Conservation (phyloP, 768 basidiomycete species). For the Lactifluus piperatus region DNA sequence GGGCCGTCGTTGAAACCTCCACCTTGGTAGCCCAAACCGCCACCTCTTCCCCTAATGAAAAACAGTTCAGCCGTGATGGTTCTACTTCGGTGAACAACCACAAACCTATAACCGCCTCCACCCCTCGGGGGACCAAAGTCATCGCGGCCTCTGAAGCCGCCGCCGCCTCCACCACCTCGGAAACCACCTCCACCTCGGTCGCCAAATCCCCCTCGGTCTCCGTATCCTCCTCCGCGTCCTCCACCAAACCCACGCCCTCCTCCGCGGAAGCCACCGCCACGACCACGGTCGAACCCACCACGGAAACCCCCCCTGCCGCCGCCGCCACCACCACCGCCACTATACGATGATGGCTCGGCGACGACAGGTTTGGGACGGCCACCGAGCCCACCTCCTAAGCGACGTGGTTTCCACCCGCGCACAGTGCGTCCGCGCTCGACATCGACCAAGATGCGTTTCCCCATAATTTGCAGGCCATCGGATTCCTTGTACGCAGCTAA, state of each 20-base stretch:
- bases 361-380: constrained; percentile 85
- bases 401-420: constrained; percentile 95
- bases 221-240: constrained; percentile 24
- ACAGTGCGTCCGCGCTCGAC: constrained; percentile 98
- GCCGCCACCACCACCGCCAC: constrained; percentile 27
- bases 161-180: constrained; percentile 23
- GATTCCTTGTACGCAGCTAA: constrained; percentile 96
- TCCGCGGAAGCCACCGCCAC: constrained; percentile 23
- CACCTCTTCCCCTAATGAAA: constrained; percentile 16
- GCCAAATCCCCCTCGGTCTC: constrained; percentile 26
- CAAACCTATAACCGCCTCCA: constrained; percentile 26
- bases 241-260: constrained; percentile 28
- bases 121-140: constrained; percentile 21
- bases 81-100: neutral
- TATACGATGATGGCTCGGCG: constrained; percentile 33
- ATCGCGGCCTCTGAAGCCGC: constrained; percentile 25
- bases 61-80: neutral
- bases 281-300: constrained; percentile 28
- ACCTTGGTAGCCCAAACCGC: constrained; percentile 21
- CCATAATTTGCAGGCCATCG: constrained; percentile 91
- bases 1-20: constrained; percentile 26
- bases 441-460: constrained; percentile 93
- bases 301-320: constrained; percentile 31
- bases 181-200: constrained; percentile 22
- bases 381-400: constrained; percentile 98